Evolutionary conservation across 2,329 filamentous ascomycete genomes (phyloP).

Genomic region (Cytospora piceae): DNA sequence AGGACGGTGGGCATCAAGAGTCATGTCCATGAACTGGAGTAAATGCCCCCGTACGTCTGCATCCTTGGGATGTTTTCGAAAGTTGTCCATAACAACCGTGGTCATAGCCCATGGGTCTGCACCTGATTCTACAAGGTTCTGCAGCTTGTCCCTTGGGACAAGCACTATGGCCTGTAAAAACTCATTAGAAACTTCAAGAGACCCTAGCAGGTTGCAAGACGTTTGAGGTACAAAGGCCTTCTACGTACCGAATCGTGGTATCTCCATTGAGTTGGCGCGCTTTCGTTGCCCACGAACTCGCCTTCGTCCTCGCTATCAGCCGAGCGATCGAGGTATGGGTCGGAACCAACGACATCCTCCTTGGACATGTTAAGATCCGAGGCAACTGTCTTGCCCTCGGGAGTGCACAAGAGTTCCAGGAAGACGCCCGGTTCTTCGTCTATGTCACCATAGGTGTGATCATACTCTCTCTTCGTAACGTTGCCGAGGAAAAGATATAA

Average conservation of each 20-base stretch:
- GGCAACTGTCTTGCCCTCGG: slow-evolving; percentile 20
- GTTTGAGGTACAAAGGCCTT: not conserved
- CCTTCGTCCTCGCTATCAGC: slow-evolving; percentile 25
- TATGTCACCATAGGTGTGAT: slow-evolving; percentile 15
- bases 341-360: slow-evolving; percentile 28
- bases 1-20: not conserved
- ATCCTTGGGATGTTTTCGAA: not conserved
- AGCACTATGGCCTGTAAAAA: slow-evolving; percentile 3
- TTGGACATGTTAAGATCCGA: not conserved
- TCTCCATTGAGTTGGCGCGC: not conserved
- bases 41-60: not conserved
- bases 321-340: not conserved
- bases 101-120: not conserved
- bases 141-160: slow-evolving; percentile 10
- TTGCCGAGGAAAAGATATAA: slow-evolving; percentile 33
- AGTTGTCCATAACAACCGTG: not conserved
- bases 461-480: slow-evolving; percentile 29
- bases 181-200: not conserved
- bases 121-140: not conserved
- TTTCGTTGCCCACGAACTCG: slow-evolving; percentile 25
- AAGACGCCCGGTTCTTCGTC: not conserved
- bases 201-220: not conserved
- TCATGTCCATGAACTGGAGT: slow-evolving; percentile 7
- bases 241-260: slow-evolving; percentile 19
- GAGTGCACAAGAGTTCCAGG: not conserved